Percentiles rank a stretch among this genome's conserved stretches.
Conservation (phyloP, 495 filamentous ascomycete species). For the Neurospora cerealis region DNA sequence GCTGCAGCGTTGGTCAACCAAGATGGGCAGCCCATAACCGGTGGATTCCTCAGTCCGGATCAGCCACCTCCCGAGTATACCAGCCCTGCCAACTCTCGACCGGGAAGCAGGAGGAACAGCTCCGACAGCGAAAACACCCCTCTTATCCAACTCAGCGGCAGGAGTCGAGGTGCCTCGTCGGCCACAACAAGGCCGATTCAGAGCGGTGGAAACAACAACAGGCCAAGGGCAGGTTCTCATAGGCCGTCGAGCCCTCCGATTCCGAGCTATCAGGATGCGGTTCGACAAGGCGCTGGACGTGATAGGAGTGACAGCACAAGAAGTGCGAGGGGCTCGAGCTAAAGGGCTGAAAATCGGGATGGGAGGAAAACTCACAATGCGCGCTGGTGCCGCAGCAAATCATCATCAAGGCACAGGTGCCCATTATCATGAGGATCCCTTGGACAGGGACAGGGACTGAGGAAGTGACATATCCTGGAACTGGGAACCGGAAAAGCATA, state of each 20-base stretch:
- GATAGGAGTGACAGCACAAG: conserved; percentile 35
- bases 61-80: conserved; percentile 63
- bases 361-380: background rate
- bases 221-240: background rate
- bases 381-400: background rate
- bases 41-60: conserved; percentile 23
- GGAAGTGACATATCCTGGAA: background rate
- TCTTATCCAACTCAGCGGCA: conserved; percentile 22
- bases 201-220: conserved; percentile 2
- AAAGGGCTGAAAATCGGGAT: background rate
- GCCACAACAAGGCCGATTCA: conserved; percentile 30
- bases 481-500: background rate
- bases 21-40: conserved; percentile 26
- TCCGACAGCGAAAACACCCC: conserved; percentile 31
- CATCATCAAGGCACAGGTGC: background rate
- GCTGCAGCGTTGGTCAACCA: conserved; percentile 26
- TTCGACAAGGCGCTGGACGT: conserved; percentile 39
- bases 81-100: conserved; percentile 47
- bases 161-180: conserved; percentile 32
- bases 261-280: conserved; percentile 59
- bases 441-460: background rate
- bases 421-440: background rate
- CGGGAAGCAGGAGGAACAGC: conserved; percentile 42
- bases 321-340: conserved; percentile 10
- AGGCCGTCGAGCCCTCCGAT: conserved; percentile 39